Evolutionary conservation across 2,329 filamentous ascomycete species (phyloP), one percentile per base, ranked within the genome.

Genomic region (Penicillium hordei): DNA sequence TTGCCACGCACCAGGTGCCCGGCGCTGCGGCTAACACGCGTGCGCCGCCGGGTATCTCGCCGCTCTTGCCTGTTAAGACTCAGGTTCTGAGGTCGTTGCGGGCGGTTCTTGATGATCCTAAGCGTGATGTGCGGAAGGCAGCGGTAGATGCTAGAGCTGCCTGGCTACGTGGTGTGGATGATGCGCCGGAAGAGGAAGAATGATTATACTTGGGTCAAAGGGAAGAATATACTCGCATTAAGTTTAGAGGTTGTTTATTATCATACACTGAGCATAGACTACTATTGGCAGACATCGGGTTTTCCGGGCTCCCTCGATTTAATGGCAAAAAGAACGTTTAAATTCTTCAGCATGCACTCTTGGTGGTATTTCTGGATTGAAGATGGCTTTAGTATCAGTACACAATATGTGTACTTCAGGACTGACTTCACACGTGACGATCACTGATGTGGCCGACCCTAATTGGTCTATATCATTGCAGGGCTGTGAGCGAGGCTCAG

Each of bases 81-180:
- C 78, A 82, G 48, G 85, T 89, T 9, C 75, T 86, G 48, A 82
- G 82, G 66, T 78, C 79, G 23, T 70, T 89, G 65, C 75, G 79
- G 44, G 70, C 66, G 17, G 81, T 83, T 27, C 68, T 89, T 61
- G 86, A 89, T 75, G 86, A 89, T 72, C 76, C 76, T 33, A 88
- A 85, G 74, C 76, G 86, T 60, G 79, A 81, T 68, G 86, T 89
- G 10, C 78, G 86, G 42, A 81, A 83, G 60, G 83, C 84, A 58
- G 86, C 85, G 15, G 85, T 88, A 27, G 81, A 81, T 74, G 86
- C 85, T 60, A 73, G 84, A 51, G 80, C 76, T n/a, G 82, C 78
- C 55, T 88, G 86, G 86, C 69, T 86, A 52, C 78, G 80, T 57
- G 68, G 70, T 15, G 75, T 86, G 43, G 84, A 85, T 66, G 84